Evolutionary conservation across 2,329 filamentous ascomycete species (phyloP).

Genomic region (Colletotrichum salicis): DNA sequence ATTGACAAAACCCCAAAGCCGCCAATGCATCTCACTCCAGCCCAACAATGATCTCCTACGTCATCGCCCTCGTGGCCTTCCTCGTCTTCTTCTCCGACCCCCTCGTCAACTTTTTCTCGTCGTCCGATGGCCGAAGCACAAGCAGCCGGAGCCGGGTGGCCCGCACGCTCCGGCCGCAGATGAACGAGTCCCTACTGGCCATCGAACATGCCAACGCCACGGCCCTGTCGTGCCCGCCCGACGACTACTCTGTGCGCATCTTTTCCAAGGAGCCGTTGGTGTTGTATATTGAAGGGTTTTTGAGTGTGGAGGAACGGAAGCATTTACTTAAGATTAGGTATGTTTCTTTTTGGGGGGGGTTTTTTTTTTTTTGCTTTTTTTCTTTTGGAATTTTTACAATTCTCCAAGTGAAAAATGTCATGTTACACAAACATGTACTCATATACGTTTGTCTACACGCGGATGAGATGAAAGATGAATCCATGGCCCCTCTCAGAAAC

Average conservation of each 20-base stretch:
- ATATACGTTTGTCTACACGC: too few species aligned
- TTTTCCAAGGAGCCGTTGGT: conserved; percentile 62
- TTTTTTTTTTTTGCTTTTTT: conserved; percentile 12
- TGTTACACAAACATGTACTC: not conserved
- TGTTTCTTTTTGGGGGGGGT: not conserved
- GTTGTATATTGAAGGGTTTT: conserved; percentile 64
- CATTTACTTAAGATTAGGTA: conserved; percentile 64
- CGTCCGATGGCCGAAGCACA: conserved; percentile 21
- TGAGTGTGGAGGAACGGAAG: conserved; percentile 54
- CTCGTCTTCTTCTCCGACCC: conserved; percentile 58
- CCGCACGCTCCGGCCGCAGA: conserved; percentile 54
- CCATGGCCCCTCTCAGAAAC: too few species aligned
- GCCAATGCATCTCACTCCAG: not conserved
- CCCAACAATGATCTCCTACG: conserved; percentile 56
- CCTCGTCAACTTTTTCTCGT: conserved; percentile 50
- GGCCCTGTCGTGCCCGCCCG: conserved; percentile 48
- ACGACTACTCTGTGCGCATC: conserved; percentile 59
- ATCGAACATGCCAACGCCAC: conserved; percentile 54
- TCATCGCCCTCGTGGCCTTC: conserved; percentile 53
- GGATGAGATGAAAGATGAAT: too few species aligned
- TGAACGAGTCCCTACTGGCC: conserved; percentile 64
- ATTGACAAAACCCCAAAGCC: not conserved
- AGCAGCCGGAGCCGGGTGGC: conserved; percentile 33
- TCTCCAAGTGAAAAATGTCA: not conserved
- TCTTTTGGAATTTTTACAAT: not conserved